Conservation (phyloP, 2,329 filamentous ascomycete species). For the Aspergillus quadrilineatus region DNA sequence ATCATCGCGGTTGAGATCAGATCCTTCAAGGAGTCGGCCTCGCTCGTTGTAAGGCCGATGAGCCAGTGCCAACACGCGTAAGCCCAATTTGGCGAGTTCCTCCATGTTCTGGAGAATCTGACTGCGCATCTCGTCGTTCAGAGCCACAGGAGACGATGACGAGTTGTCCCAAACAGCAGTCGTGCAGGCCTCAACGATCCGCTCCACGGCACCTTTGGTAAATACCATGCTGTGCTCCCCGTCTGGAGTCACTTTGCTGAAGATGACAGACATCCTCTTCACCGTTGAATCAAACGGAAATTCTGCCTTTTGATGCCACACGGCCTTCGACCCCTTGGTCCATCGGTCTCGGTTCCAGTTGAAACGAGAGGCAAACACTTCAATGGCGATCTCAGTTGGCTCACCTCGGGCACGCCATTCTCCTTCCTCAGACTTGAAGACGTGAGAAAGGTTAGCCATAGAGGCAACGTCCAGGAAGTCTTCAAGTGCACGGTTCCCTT, state of each 20-base stretch:
- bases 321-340: slow-evolving; percentile 49
- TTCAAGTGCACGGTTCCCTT: slow-evolving; percentile 50
- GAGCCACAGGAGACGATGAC: slow-evolving; percentile 31
- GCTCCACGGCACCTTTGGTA: slow-evolving; percentile 61
- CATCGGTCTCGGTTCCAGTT: slow-evolving; percentile 60
- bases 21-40: slow-evolving; percentile 12
- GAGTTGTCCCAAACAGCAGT: slow-evolving; percentile 45
- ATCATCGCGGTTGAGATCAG: slow-evolving; percentile 49
- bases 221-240: slow-evolving; percentile 34
- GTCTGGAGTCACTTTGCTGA: slow-evolving; percentile 32
- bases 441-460: slow-evolving; percentile 64
- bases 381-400: slow-evolving; percentile 71
- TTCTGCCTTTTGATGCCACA: slow-evolving; percentile 63
- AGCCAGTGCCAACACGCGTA: slow-evolving; percentile 68
- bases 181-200: slow-evolving; percentile 64
- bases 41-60: slow-evolving; percentile 33
- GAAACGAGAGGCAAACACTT: slow-evolving; percentile 71
- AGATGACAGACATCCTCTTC: slow-evolving; percentile 75
- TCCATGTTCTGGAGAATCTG: slow-evolving; percentile 69
- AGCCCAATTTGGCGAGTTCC: slow-evolving; percentile 62
- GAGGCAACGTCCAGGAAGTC: slow-evolving; percentile 63
- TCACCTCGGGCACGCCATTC: slow-evolving; percentile 66
- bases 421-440: slow-evolving; percentile 55
- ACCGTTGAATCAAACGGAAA: slow-evolving; percentile 73
- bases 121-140: slow-evolving; percentile 56